Evolutionary conservation across 257 asterid species (phyloP).

Genomic region (Cordia subcordata): DNA sequence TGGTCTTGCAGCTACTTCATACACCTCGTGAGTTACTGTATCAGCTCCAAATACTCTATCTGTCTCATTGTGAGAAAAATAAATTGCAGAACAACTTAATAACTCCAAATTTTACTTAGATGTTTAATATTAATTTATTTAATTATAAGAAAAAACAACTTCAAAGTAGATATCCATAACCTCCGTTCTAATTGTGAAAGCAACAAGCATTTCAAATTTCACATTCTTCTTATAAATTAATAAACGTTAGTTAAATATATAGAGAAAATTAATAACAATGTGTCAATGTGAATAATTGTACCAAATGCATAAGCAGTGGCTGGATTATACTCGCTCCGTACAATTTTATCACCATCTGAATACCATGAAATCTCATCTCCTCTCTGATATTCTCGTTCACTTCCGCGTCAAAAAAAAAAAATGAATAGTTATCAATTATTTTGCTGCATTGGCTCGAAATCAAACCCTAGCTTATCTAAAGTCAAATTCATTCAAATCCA

Average conservation of each 20-base stretch:
- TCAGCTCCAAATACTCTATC: slow-evolving; percentile 86
- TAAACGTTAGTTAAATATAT: background rate
- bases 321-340: slow-evolving; percentile 85
- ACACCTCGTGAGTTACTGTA: slow-evolving; percentile 79
- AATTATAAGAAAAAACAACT: no score
- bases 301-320: slow-evolving; percentile 90
- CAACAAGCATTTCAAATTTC: no score
- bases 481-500: slow-evolving; percentile 16
- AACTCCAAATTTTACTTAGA: background rate
- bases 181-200: background rate
- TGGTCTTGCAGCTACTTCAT: slow-evolving; percentile 94
- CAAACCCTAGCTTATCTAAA: slow-evolving; percentile 30
- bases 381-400: slow-evolving; percentile 86
- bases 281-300: slow-evolving; percentile 19
- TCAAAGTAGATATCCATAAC: background rate
- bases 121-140: no score
- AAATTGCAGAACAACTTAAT: background rate
- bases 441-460: slow-evolving; percentile 24
- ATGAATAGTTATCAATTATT: slow-evolving; percentile 20
- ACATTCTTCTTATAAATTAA: background rate
- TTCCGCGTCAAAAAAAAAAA: slow-evolving; percentile 33
- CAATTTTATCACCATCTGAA: slow-evolving; percentile 78
- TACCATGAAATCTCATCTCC: slow-evolving; percentile 96
- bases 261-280: background rate
- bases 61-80: slow-evolving; percentile 22